Base-by-base conservation (phyloP, 2,329 filamentous ascomycete genomes). In the Cladosporium austrohemisphaericum region DNA sequence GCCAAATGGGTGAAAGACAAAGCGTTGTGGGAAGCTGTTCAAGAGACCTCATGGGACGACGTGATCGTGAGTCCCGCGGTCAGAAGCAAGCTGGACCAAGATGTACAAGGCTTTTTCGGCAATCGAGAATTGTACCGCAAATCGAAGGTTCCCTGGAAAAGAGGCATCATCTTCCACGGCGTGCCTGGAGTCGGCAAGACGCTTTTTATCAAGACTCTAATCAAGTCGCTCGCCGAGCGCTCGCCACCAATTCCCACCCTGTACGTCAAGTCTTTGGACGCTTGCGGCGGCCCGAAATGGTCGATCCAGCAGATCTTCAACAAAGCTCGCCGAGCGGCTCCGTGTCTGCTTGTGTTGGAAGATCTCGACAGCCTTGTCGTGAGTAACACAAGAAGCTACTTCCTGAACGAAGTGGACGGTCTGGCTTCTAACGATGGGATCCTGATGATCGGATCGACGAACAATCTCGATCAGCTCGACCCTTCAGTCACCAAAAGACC, bases 331-430 rank as follows among this genome's bases (percentile, higher is more conserved):
- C 69, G 76, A 54, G 74, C 78, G 53, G 77, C 84, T 0, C 84
- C 84, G 0, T 87, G 83, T 66, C 79, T 85, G 56, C 74, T 88
- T 4, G 79, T 88, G 31, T 81, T 87, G 49, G 84, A 88, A 62
- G 85, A 88, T 55, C 74, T 88, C 2, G 84, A 88, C 61, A 83
- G 79, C 4, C 76, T 87, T 31, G 77, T 88, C 32, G 75, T 73
- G 13, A 76, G 81, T 36, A 55, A 61, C 2, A 79, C 83, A 9
- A 72, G 84, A 16, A 80, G 76, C 49, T 87, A 85, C 68, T 87
- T 88, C 67, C 73, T 87, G 50, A 87, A 87, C 62, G 82, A 87
- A 65, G 76, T 86, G 11, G 84, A 88, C 55, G 84, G 84, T 0
- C 73, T 88, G 7, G 79, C 80, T 59, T 76, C 74, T 9, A 49